Evolutionary conservation across 345 rosid species (phyloP), one percentile per base, ranked within the genome.

Genomic region (Geranium brycei): DNA sequence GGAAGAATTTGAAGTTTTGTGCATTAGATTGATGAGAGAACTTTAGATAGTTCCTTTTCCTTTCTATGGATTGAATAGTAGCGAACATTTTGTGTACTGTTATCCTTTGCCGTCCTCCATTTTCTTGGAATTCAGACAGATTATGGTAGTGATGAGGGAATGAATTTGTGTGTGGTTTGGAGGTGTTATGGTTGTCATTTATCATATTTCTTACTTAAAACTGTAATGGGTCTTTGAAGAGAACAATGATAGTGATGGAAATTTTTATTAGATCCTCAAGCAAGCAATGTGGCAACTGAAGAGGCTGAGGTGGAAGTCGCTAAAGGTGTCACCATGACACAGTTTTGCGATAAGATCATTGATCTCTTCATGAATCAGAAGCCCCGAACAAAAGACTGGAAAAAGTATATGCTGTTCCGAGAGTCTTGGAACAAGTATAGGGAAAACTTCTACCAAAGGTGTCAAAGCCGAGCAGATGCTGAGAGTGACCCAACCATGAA

Each of bases 361-460:
- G 90, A 87, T 77, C 16, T 87, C 56, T 93, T 89, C 75, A 71
- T 90, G 79, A 80, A 76, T 69, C 86, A 87, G 86, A 93, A 89
- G 72, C 86, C 84, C 38, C 78, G 82, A 70, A 87, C 81, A 5
- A 93, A 79, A 66, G 78, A 90, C 18, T 93, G 95, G 99, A 86
- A 78, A 63, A 87, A 82, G 76, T 87, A 78, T 72, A 66, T 92
- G 79, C 81, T 86, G 58, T 78, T 89, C 16, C 83, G 97, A 72
- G 88, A 87, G 59, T 95, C 87, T 72, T 92, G 96, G 97, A 79
- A 77, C 19, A 89, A 86, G 81, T 87, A 89, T 60, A 85, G 80
- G 63, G 81, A 80, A 6, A 72, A 80, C 66, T 92, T 92, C 79
- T 89, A 87, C 56, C 75, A 47, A 18, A 82, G 85, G 61, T 92